These are phyloP conservation scores for Psilocybe tampanensis DNA, from an alignment of 768 basidiomycete genomes.

Conservation along the genomic window DNA sequence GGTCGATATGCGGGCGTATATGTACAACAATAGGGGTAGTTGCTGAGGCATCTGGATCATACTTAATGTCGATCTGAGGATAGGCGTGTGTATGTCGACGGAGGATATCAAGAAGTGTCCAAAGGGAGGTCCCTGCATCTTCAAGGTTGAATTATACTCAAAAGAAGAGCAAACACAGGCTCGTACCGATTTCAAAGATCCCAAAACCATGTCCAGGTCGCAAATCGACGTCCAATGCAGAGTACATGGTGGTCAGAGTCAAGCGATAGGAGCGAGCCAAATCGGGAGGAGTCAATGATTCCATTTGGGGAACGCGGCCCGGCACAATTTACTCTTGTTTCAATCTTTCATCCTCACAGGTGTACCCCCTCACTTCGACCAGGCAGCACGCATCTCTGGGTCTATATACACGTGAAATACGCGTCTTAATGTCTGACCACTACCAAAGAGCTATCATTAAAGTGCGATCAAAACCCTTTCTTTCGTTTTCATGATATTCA, in stretches of 20 bases:
- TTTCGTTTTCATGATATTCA: background rate
- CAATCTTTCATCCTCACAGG: too few relatives aligned
- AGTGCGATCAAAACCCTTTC: conserved; percentile 24
- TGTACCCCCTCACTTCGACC: too few relatives aligned
- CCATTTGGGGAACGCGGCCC: background rate
- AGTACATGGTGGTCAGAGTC: conserved; percentile 47
- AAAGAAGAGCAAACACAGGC: background rate
- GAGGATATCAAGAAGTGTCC: conserved; percentile 73
- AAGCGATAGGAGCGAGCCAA: background rate
- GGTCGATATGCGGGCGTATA: conserved; percentile 78
- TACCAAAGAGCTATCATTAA: conserved; percentile 53
- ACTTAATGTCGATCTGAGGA: conserved; percentile 84
- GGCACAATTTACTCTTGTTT: background rate
- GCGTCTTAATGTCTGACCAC: conserved; percentile 41
- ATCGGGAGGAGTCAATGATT: background rate
- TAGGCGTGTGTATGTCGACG: conserved; percentile 68
- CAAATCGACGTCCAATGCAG: conserved; percentile 74
- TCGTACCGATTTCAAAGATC: conserved; percentile 72
- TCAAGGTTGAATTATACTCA: conserved; percentile 6
- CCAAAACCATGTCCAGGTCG: conserved; percentile 77
- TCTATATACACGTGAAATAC: conserved; percentile 1
- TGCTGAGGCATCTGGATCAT: conserved; percentile 69
- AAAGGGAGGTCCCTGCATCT: conserved; percentile 68
- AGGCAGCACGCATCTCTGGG: too few relatives aligned
- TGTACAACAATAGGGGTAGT: conserved; percentile 79